Conservation (phyloP, 352 stramenopile genomes). For the Phytopythium sindhum region DNA sequence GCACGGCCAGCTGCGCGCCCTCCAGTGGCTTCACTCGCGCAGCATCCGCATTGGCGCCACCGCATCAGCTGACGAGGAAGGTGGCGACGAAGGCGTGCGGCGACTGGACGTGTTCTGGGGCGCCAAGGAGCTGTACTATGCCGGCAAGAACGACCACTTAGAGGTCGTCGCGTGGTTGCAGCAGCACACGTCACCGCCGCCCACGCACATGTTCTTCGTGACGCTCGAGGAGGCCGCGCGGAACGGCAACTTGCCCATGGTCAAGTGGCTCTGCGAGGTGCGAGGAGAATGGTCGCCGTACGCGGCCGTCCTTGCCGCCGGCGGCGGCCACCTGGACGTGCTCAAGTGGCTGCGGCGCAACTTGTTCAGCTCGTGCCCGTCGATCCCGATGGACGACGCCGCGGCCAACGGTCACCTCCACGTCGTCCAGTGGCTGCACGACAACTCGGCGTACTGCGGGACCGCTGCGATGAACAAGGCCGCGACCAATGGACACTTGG, state of each 20-base stretch:
- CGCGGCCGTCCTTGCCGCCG: constrained; percentile 26
- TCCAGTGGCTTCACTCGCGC: constrained; percentile 20
- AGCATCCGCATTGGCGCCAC: neutral
- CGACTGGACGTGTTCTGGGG: constrained; percentile 25
- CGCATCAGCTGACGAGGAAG: neutral
- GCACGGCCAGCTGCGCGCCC: constrained; percentile 20
- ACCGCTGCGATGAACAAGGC: constrained; percentile 53
- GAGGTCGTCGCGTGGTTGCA: constrained; percentile 33
- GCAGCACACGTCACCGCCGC: constrained; percentile 27
- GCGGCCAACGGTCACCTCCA: constrained; percentile 21
- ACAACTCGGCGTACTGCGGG: constrained; percentile 26
- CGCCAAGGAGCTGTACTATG: constrained; percentile 33
- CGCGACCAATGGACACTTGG: constrained; percentile 41
- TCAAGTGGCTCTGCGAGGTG: constrained; percentile 28
- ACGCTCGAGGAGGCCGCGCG: constrained; percentile 28
- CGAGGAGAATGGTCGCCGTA: constrained; percentile 28
- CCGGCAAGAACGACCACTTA: constrained; percentile 26
- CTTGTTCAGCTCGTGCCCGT: constrained; percentile 29
- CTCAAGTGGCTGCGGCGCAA: constrained; percentile 29
- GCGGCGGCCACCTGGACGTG: constrained; percentile 26
- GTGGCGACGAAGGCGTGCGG: neutral
- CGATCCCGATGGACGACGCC: constrained; percentile 28
- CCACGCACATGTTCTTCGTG: constrained; percentile 38
- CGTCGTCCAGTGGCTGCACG: constrained; percentile 24
- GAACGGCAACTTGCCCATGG: constrained; percentile 25